Conservation (phyloP, 2,329 filamentous ascomycete species). For the Alternaria rosae region DNA sequence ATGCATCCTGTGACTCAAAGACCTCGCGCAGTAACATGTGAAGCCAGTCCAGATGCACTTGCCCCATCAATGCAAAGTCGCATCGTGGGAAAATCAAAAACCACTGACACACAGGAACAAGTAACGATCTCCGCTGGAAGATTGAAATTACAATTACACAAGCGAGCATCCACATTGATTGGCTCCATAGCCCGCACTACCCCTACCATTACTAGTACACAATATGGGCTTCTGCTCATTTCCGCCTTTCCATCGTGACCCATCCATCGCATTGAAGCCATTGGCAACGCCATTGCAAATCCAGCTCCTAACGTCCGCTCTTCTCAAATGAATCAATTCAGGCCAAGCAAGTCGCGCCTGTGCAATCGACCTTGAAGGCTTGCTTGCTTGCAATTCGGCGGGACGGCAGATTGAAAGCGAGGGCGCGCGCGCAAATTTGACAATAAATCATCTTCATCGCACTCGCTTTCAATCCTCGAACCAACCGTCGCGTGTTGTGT, state of each 20-base stretch:
- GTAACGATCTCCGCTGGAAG: constrained; percentile 13
- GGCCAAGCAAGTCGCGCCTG: constrained; percentile 1
- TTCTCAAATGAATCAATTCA: constrained; percentile 1
- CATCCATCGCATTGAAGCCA: constrained; percentile 17
- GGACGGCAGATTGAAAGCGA: not conserved
- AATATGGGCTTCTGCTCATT: constrained; percentile 14
- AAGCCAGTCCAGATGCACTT: not conserved
- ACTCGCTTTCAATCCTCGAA: not conserved
- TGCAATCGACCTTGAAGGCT: not conserved
- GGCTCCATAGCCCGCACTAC: constrained; percentile 18
- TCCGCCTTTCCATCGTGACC: constrained; percentile 7
- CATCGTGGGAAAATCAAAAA: constrained; percentile 2
- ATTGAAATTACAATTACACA: constrained; percentile 38
- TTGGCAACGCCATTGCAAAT: constrained; percentile 11
- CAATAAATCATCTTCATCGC: not conserved
- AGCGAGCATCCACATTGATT: constrained; percentile 25
- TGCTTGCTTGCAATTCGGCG: not conserved
- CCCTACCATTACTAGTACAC: constrained; percentile 15
- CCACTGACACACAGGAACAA: constrained; percentile 18
- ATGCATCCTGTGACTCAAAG: constrained; percentile 1
- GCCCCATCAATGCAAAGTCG: not conserved
- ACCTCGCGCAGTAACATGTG: not conserved
- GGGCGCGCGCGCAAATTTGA: not conserved
- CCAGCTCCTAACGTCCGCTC: constrained; percentile 6
- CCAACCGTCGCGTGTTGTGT: not conserved